A percentile compares a stretch with the other conserved stretches of the same genome.
Evolutionary conservation across 176 grass and related monocot species (phyloP).

Genomic region (Oryza glaberrima): DNA sequence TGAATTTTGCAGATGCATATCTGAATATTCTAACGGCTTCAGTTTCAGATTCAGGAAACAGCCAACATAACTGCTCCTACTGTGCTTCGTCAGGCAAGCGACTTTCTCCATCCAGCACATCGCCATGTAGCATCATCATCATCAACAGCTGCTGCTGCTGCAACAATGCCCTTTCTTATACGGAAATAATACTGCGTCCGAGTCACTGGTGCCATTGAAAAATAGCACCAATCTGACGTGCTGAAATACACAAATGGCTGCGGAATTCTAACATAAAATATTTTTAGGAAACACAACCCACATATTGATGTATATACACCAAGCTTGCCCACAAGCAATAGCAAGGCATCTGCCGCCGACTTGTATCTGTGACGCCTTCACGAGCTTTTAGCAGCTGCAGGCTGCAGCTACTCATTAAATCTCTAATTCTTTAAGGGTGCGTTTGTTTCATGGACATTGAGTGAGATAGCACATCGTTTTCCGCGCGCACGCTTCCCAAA

Average conservation of each 20-base stretch:
- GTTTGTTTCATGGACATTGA: too few relatives aligned
- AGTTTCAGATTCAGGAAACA: conserved; percentile 21
- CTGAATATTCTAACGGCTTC: neutral
- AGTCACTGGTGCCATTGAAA: neutral
- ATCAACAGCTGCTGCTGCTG: neutral
- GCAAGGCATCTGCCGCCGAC: neutral
- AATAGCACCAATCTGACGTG: conserved; percentile 27
- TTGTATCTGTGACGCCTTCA: neutral
- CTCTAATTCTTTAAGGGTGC: too few relatives aligned
- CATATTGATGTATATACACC: neutral
- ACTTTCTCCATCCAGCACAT: conserved; percentile 5
- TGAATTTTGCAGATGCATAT: neutral
- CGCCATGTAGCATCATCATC: neutral
- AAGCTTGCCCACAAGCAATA: conserved; percentile 39
- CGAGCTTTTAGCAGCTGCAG: too few relatives aligned
- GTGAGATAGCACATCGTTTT: too few relatives aligned
- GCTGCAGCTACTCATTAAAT: too few relatives aligned
- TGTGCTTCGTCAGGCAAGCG: conserved; percentile 20
- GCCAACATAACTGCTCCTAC: neutral
- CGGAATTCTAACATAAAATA: neutral
- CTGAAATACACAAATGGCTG: neutral
- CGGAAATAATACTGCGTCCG: neutral
- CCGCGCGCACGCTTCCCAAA: too few relatives aligned
- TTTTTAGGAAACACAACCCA: neutral
- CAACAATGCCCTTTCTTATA: neutral